phyloP scores from a whole-genome alignment of 2,329 filamentous ascomycete species.

The Xylariales sp. region DNA sequence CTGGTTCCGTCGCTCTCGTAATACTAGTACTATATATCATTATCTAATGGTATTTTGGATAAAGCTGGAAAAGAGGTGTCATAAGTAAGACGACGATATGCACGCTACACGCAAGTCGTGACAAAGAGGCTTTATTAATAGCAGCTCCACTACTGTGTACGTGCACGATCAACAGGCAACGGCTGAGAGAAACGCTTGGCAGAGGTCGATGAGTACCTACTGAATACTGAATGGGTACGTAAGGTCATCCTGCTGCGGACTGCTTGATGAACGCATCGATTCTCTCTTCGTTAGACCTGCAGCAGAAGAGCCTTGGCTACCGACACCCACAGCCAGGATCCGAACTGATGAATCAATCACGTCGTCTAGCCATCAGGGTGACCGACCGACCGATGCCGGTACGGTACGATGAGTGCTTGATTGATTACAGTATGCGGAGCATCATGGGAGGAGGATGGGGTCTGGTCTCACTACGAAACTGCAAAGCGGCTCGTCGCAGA shows the following conservation, averaged over 20 bases:
- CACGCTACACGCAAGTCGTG: slow-evolving; percentile 26
- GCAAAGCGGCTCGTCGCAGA: slow-evolving; percentile 24
- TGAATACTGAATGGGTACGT: background rate
- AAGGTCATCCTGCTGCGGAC: background rate
- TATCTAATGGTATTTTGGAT: background rate
- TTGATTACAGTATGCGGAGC: background rate
- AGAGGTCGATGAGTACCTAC: background rate
- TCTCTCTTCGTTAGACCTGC: slow-evolving; percentile 19
- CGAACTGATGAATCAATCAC: slow-evolving; percentile 30
- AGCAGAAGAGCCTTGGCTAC: slow-evolving; percentile 24
- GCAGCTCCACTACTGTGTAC: background rate
- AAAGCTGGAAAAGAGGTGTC: background rate
- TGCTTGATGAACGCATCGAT: slow-evolving; percentile 4
- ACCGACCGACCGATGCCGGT: slow-evolving; percentile 2
- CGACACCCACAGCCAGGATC: slow-evolving; percentile 9
- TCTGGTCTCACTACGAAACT: slow-evolving; percentile 16
- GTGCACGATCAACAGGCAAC: slow-evolving; percentile 1
- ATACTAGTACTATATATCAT: background rate
- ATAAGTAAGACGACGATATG: background rate
- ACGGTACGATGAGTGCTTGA: slow-evolving; percentile 2
- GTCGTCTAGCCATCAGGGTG: slow-evolving; percentile 18
- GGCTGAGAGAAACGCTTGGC: slow-evolving; percentile 8
- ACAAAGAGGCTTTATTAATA: slow-evolving; percentile 26
- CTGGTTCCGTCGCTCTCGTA: background rate
- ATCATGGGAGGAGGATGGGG: background rate